Base-by-base conservation (phyloP, 345 rosid genomes). In the Kandelia obovata region DNA sequence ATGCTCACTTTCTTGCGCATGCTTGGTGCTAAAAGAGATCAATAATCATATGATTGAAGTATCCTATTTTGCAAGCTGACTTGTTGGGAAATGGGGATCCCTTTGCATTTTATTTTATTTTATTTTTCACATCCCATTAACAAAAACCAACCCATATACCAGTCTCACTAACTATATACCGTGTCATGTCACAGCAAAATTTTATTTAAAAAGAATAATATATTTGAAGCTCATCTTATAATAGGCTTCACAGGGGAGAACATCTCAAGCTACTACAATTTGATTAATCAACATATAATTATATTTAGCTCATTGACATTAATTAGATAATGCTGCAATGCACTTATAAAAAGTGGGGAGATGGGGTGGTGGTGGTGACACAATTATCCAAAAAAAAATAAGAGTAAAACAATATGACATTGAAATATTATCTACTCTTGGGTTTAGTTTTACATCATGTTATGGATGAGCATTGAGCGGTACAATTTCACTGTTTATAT, bases 1-100 rank as follows among this genome's bases (percentile, higher is more conserved):
- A 66, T 64, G 76, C 78, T 43, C 3, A 43, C 16, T 13, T 65
- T 31, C 51, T 58, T 62, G 75, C 78, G 78, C 80, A 73, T 78
- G 82, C 81, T 65, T 65, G 28, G 27, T 58, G 49, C 16, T 43
- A 6, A 69, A 34, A 25, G 2, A 34, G n/a, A 13, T 56, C 52
- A 15, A 31, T 49, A 34, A 9, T 10, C 61, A 53, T 31, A 55
- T 66, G 61, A 66, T 66, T 65, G 59, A 55, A 10, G 25, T 5
- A 67, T 56, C 26, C 26, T 65, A 59, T 57, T 46, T 17, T 19
- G 5, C 10, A 39, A 5, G 53, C 57, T 68, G 64, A 68, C 64
- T 43, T 43, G 49, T 43, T 43, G 49, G 49, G 49, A 43, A 43
- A 43, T 13, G 49, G 49, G 49, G 16, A 43, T 11, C 19, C 17